These are phyloP conservation scores for Chlorella sp. DNA, from an alignment of 139 green algal genomes.

Conservation along the genomic window DNA sequence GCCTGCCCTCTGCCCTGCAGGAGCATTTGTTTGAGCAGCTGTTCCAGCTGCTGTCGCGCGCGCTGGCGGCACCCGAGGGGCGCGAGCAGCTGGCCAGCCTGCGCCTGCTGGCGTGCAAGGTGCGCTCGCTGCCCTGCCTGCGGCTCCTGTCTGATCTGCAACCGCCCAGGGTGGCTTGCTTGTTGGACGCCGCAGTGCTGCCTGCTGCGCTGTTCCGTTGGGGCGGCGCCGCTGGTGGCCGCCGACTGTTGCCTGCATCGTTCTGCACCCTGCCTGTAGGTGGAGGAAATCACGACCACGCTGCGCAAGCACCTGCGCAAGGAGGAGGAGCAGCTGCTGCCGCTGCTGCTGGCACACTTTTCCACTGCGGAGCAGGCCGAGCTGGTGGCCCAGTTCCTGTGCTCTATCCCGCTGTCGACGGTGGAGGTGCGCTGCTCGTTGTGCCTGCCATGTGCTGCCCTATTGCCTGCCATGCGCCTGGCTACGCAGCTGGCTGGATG, in stretches of 20 bases:
- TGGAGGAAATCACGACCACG: constrained; percentile 80
- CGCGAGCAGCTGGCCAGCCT: constrained; percentile 60
- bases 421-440: constrained; percentile 67
- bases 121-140: constrained; percentile 54
- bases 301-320: constrained; percentile 95
- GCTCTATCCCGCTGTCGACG: constrained; percentile 91
- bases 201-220: too few relatives aligned
- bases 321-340: constrained; percentile 97
- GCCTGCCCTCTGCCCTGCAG: constrained; percentile 42
- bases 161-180: too few relatives aligned
- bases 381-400: constrained; percentile 95
- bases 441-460: too few relatives aligned
- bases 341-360: constrained; percentile 93
- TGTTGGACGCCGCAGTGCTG: too few relatives aligned
- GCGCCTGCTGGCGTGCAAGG: constrained; percentile 46
- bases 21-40: constrained; percentile 92
- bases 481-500: too few relatives aligned
- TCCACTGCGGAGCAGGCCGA: constrained; percentile 81
- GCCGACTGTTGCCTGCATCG: too few relatives aligned
- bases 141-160: too few relatives aligned
- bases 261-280: constrained; percentile 33
- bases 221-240: too few relatives aligned
- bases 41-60: constrained; percentile 65
- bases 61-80: constrained; percentile 54
- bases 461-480: too few relatives aligned